Base-by-base conservation (phyloP, 2,329 filamentous ascomycete species). In the Cordyceps sp. region DNA sequence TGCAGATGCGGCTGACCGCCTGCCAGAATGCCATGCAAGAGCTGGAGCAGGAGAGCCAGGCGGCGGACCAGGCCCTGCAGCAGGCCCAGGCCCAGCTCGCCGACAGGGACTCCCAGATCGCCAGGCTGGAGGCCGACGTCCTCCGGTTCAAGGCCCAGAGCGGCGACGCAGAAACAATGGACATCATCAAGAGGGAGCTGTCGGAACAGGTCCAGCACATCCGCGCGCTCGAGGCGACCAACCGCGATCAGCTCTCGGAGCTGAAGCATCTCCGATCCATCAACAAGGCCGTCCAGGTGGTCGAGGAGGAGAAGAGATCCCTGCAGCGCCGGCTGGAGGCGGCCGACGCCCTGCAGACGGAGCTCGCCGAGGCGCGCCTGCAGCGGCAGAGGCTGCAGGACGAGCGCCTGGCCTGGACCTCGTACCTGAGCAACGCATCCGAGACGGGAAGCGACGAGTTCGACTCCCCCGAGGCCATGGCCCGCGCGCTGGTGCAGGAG, bases 171-270 rank as follows among this genome's bases (percentile, higher is more conserved):
- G 86, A 94, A 42, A 90, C 83, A 1, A 67, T 96, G 46, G 72
- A 68, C 5, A 73, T 94, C 22, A 80, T 98, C 43, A 83, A 88
- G 50, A 72, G 76, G 41, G 86, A 98, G 55, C 66, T 98, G 5
- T 78, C 80, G 0, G 86, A 94, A 40, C 90, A 96, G 48, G 81
- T 98, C 1, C 67, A 73, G n/a, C 85, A 96, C 47, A 93, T 94
- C 40, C 76, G 83, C 36, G 76, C 72, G 20, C 62, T 98, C 4
- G 90, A 98, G 50, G 66, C 71, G 1, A 72, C 73, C 23, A 93
- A 84, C 39, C 68, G 82, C 17, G 83, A 93, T 31, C 82, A 93
- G 47, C 62, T 73, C 12, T 55, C 66, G 0, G 88, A 98, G 49
- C 58, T 98, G 23, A 83, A 80, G 43, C 78, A 85, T 42, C 66